Evolutionary conservation across 2,329 filamentous ascomycete genomes (phyloP).

Genomic region (Passalora sequoiae): DNA sequence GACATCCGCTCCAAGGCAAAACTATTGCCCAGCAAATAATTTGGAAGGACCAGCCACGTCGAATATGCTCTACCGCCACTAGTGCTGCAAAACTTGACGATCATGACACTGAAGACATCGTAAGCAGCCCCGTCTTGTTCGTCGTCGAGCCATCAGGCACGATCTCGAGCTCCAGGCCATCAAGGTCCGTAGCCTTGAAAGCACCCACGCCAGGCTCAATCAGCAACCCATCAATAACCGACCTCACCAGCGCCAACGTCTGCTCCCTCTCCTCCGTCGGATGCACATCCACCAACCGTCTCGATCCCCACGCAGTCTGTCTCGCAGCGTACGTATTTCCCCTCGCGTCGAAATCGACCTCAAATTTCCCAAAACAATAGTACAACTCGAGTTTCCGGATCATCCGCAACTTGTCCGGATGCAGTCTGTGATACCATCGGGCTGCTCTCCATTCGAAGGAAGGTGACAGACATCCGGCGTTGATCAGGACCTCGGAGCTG

Average conservation of each 20-base stretch:
- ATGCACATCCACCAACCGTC: slow-evolving; percentile 5
- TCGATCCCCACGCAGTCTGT: slow-evolving; percentile 4
- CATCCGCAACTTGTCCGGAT: slow-evolving; percentile 7
- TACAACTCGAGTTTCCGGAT: slow-evolving; percentile 7
- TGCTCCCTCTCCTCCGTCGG: slow-evolving; percentile 7
- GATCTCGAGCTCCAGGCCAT: slow-evolving; percentile 6
- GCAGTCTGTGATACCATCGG: slow-evolving; percentile 4
- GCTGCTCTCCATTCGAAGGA: slow-evolving; percentile 6
- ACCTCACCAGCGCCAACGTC: slow-evolving; percentile 3
- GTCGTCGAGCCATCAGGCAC: too few relatives aligned
- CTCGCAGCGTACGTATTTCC: slow-evolving; percentile 1
- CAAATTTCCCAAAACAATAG: slow-evolving; percentile 6
- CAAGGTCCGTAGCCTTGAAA: slow-evolving; percentile 3
- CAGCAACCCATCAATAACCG: background rate
- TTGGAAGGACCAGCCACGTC: too few relatives aligned
- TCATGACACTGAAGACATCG: too few relatives aligned
- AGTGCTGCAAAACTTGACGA: too few relatives aligned
- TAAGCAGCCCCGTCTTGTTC: too few relatives aligned
- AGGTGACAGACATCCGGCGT: slow-evolving; percentile 4
- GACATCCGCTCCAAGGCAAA: too few relatives aligned
- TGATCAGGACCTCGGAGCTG: slow-evolving; percentile 6
- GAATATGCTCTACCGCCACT: too few relatives aligned
- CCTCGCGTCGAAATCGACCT: slow-evolving; percentile 3
- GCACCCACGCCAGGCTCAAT: slow-evolving; percentile 1
- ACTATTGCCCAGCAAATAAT: too few relatives aligned